Evolutionary conservation across 805 yeast genomes (phyloP), one percentile per base, ranked within the genome.

Genomic region (Metschnikowia similis): DNA sequence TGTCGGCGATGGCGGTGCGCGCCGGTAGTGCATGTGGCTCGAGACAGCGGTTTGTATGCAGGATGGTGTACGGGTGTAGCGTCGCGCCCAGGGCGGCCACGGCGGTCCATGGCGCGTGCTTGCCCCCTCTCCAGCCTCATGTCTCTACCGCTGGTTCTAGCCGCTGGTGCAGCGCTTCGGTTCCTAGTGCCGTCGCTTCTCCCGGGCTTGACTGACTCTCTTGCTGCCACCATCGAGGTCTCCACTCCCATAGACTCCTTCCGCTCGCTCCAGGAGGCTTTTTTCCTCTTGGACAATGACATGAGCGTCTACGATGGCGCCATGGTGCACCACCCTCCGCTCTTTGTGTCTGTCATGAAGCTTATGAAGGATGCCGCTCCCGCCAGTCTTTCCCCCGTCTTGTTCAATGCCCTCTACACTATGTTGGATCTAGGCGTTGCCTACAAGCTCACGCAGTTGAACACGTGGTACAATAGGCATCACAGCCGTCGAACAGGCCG

Each of bases 291-390:
- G 48, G 64, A 72, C 3, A 77, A 83, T 57, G 75, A 74, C 17
- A 71, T 86, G 45, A 76, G 83, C 42, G 82, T 89, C 8, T 92
- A 89, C 60, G 81, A 81, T 53, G 97, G 97, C 8, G 95, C 95
- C 26, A 82, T 90, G 14, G 85, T 85, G 34, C 92, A 89, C 66
- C 96, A 89, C 58, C 83, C 96, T 3, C 96, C 97, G 3, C 62
- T 90, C 16, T 60, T 92, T 21, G 75, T 89, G 34, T 68, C 74
- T 2, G 39, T 52, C 35, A 74, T 85, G 61, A 70, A 76, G 9
- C 43, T 69, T 6, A 41, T 81, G 16, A 55, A 70, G 35, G 64
- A 57, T 39, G 34, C 42, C 17, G 46, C 48, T 7, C 67, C 70
- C 1, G 44, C 31, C 16, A 34, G 35, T 1, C 53, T 55, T 32